Base-by-base conservation (phyloP, 2,329 filamentous ascomycete species). In the Fusarium ramigenum region DNA sequence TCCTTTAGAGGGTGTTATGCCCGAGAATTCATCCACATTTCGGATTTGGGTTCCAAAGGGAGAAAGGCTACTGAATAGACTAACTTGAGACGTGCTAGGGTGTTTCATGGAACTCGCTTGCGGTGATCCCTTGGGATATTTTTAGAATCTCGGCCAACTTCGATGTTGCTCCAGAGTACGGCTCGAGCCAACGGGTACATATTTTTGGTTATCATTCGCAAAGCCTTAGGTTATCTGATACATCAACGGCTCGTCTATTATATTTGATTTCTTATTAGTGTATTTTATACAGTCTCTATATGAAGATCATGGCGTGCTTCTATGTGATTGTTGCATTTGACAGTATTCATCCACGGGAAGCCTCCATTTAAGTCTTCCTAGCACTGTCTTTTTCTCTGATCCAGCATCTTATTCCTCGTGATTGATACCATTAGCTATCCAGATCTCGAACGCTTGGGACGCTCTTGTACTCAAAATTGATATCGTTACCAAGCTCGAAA, bases 401-500 rank as follows among this genome's bases (percentile, higher is more conserved):
- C 18, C 14, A 28, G 2, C 10, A 12, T 42, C 8, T 19, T 2
- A 23, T 49, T 23, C 9, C 0, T 7, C 11, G 2, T 19, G 2
- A 36, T n/a, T 6, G 1, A 44, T 3, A 1, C 4, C 3, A 15
- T 60, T n/a, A 66, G 28, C 52, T 60, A 3, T 66, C 64, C 9
- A 66, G 6, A 19, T 66, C 64, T 30, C 39, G 10, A 7, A 16
- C 28, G 1, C n/a, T 16, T 0, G 43, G 30, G 0, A 66, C n/a
- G 10, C 39, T 40, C 23, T 66, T 36, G 7, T 66, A 66, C 19
- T 25, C 39, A 16, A 66, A 66, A 1, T 40, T 66, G 18, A 32
- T 14, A 5, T 19, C 42, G 4, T 56, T 21, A 3, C 50, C 25
- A 39, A 66, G 63, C 4, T 66, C 64, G 7, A 66, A 60, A 2